Conservation (phyloP, 2,329 filamentous ascomycete genomes). For the Rutstroemia sydowiana region DNA sequence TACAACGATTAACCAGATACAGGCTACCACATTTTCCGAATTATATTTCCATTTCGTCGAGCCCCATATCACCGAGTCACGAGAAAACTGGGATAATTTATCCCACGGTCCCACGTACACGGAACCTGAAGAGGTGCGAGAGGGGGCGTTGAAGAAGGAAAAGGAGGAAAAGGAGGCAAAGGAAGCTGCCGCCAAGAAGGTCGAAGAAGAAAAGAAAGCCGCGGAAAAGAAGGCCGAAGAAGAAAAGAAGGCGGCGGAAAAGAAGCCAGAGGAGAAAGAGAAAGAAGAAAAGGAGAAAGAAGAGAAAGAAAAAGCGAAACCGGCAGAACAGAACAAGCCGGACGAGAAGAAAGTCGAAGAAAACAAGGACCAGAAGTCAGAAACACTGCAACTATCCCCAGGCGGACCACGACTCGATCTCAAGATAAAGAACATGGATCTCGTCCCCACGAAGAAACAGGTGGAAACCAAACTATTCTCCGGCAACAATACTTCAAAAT, state of each 20-base stretch:
- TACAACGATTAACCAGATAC: background rate
- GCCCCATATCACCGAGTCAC: conserved; percentile 35
- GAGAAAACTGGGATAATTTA: conserved; percentile 46
- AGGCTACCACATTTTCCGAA: conserved; percentile 29
- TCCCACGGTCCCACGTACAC: conserved; percentile 41
- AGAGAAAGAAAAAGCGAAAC: background rate
- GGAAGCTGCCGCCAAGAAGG: background rate
- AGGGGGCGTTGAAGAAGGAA: background rate
- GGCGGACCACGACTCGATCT: background rate
- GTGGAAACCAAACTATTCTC: background rate
- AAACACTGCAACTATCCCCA: background rate
- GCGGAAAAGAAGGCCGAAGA: background rate
- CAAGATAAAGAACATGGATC: background rate
- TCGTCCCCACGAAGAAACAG: background rate
- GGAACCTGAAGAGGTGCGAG: background rate
- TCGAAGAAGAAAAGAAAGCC: background rate
- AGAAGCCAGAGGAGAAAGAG: conserved; percentile 1
- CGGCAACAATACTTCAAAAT: conserved; percentile 24
- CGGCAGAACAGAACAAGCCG: background rate
- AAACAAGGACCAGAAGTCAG: background rate
- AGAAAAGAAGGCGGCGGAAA: background rate
- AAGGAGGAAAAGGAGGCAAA: background rate
- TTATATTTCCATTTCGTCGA: conserved; percentile 43
- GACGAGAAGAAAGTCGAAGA: background rate
- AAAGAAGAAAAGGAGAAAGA: background rate